Evolutionary conservation across 345 rosid species (phyloP), one percentile per base, ranked within the genome.

Genomic region (Leavenworthia alabamica): DNA sequence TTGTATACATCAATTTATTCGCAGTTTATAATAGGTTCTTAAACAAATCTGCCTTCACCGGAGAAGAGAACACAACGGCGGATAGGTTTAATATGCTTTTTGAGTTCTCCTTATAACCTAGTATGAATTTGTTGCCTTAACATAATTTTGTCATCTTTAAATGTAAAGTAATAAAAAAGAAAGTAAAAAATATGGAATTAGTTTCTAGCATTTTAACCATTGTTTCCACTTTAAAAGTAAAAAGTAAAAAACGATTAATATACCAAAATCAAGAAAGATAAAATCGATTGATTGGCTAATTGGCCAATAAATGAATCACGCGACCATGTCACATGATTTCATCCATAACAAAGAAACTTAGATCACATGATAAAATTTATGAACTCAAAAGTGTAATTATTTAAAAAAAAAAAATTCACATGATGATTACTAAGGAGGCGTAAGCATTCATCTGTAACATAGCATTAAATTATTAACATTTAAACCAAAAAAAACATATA

Each of bases 1-100:
- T 13, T 52, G 11, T 55, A 53, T 64, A 44, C 39, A 42, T 36
- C 47, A 32, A 32, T 55, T 65, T 54, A 23, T 65, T 40, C 33
- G 45, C 44, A 15, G 23, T 19, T 64, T 13, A 29, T 51, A 41
- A 40, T 14, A 13, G 33, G 44, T 52, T 52, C 60, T 42, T n/a
- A 3, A 29, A 39, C 68, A 62, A 2, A 11, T 16, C 4, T 10
- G 22, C 22, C 22, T 20, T 20, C 22, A 20, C 22, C 22, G 22
- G 22, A 20, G 22, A 20, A 20, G 22, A 20, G 22, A 20, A 20
- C 22, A 20, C 22, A 20, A 20, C 22, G 22, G 22, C 22, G 22
- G 22, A 1, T 20, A 20, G 22, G n/a, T n/a, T n/a, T n/a, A n/a
- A n/a, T n/a, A n/a, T n/a, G n/a, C n/a, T n/a, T n/a, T n/a, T n/a